A percentile compares a stretch with the other conserved stretches of the same genome.
Conservation (phyloP, 2,329 filamentous ascomycete genomes). For the Beauveria australis region DNA sequence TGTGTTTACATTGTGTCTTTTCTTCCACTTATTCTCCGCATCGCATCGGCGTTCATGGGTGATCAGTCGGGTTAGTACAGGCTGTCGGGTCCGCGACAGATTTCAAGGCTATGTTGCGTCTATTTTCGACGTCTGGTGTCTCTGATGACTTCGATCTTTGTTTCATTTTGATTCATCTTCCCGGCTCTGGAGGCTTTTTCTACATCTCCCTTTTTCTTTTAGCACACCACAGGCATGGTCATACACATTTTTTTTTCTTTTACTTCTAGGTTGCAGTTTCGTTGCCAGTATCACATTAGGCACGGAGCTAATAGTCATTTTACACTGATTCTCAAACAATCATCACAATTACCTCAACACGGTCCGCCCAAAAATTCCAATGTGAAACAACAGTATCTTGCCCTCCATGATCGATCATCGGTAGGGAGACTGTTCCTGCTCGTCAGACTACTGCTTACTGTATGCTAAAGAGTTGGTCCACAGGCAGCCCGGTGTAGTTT, state of each 20-base stretch:
- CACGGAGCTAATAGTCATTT: slow-evolving; percentile 1
- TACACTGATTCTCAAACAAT: no score
- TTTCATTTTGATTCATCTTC: not conserved
- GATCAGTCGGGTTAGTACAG: not conserved
- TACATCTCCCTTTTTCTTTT: not conserved
- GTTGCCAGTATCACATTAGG: not conserved
- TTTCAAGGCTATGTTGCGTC: not conserved
- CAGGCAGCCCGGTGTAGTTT: not conserved
- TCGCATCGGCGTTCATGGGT: slow-evolving; percentile 1
- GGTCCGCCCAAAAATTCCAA: not conserved
- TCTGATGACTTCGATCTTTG: not conserved
- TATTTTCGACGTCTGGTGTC: not conserved
- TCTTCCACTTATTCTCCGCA: not conserved
- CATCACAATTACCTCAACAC: not conserved
- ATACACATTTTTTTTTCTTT: not conserved
- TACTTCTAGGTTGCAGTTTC: not conserved
- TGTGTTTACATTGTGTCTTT: not conserved
- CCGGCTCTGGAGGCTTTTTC: not conserved
- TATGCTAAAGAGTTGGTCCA: not conserved
- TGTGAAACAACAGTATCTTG: not conserved
- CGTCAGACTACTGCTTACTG: slow-evolving; percentile 10
- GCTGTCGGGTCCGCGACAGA: not conserved
- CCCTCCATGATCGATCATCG: not conserved
- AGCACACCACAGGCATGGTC: slow-evolving; percentile 4
- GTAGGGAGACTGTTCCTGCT: not conserved